phyloP scores from a whole-genome alignment of 1,284 basidiomycete genomes.

The Sutorius eximius region DNA sequence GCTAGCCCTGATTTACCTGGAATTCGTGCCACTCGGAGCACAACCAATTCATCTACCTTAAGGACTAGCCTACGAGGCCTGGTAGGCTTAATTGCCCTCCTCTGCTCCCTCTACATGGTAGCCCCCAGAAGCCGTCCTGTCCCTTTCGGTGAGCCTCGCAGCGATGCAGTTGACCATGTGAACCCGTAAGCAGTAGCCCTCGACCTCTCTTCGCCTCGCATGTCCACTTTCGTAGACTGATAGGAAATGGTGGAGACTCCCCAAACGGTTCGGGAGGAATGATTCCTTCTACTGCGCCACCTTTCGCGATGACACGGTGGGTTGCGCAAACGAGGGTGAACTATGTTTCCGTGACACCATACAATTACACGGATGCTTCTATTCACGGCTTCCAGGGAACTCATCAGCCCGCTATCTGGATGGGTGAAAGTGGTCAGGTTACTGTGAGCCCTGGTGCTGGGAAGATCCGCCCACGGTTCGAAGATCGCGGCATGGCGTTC shows the following conservation, averaged over 20 bases:
- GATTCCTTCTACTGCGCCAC: constrained; percentile 71
- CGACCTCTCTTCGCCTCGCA: neutral
- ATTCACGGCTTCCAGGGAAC: constrained; percentile 79
- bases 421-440: constrained; percentile 78
- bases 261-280: constrained; percentile 71
- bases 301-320: constrained; percentile 84
- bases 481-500: constrained; percentile 63
- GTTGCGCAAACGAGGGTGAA: constrained; percentile 69
- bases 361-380: constrained; percentile 64
- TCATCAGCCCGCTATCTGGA: constrained; percentile 88
- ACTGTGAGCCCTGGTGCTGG: constrained; percentile 64
- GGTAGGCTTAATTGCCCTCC: constrained; percentile 16
- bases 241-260: constrained; percentile 70
- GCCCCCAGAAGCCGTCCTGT: constrained; percentile 1
- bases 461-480: constrained; percentile 51
- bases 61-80: constrained; percentile 11
- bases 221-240: constrained; percentile 41
- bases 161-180: constrained; percentile 50
- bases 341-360: constrained; percentile 77
- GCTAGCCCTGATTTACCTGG: neutral
- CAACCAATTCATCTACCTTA: neutral
- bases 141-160: constrained; percentile 35
- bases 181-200: constrained; percentile 45
- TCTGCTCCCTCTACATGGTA: constrained; percentile 8
- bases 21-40: neutral